phyloP scores from a whole-genome alignment of 306 rosid genomes.

The Rosa chinensis region DNA sequence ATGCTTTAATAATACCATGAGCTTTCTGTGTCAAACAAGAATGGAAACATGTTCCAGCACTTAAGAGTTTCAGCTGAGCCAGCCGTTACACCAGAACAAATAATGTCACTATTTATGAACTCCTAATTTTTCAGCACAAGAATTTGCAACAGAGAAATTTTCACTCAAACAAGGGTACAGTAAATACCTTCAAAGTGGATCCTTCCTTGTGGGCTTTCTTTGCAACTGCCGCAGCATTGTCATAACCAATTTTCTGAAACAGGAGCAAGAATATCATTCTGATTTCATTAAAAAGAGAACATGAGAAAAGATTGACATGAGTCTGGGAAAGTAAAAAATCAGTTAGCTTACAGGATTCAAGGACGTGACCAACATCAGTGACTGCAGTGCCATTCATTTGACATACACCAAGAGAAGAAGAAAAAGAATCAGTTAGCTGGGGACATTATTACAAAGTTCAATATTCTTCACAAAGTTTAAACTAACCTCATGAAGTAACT shows the following conservation, averaged over 20 bases:
- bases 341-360: constrained; percentile 76
- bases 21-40: not conserved
- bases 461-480: constrained; percentile 15
- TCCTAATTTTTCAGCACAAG: not conserved
- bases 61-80: not conserved
- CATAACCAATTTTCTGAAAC: constrained; percentile 96
- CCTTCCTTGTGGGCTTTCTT: constrained; percentile 99
- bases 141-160: not conserved
- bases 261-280: constrained; percentile 16
- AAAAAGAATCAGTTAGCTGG: constrained; percentile 32
- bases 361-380: constrained; percentile 94
- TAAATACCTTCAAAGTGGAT: constrained; percentile 73
- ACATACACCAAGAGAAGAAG: constrained; percentile 19
- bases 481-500: constrained; percentile 89
- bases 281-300: constrained; percentile 7
- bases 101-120: not conserved
- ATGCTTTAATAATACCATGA: not conserved
- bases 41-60: not conserved
- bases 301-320: not conserved
- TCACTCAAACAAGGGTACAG: constrained; percentile 18
- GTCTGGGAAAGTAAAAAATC: constrained; percentile 6
- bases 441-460: constrained; percentile 2
- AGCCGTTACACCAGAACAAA: not conserved
- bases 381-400: constrained; percentile 55
- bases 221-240: constrained; percentile 97